A percentile compares a stretch with the other conserved stretches of the same genome.
phyloP scores from a whole-genome alignment of 495 filamentous ascomycete genomes.

The Hypoxylon fragiforme region DNA sequence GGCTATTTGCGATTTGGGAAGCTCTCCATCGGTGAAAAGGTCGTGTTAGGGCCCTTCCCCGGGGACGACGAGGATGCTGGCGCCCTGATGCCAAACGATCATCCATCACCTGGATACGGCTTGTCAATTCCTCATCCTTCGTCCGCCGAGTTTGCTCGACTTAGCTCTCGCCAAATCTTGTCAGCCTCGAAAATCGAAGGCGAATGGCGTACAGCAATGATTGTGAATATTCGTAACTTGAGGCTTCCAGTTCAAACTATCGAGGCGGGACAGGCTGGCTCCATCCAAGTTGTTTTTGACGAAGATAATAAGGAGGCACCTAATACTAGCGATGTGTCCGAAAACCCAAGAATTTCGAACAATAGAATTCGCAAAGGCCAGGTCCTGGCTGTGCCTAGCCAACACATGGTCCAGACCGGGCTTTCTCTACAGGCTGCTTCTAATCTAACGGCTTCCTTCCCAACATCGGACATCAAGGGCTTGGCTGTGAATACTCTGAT shows the following conservation, averaged over 20 bases:
- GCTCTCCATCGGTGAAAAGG: constrained; percentile 75
- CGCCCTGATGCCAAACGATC: constrained; percentile 43
- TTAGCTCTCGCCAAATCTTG: constrained; percentile 43
- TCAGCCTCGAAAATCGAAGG: constrained; percentile 52
- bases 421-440: constrained; percentile 58
- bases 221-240: constrained; percentile 85
- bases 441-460: constrained; percentile 56
- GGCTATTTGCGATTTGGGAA: constrained; percentile 80
- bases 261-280: constrained; percentile 82
- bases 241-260: constrained; percentile 80
- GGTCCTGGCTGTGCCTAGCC: constrained; percentile 66
- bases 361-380: constrained; percentile 79
- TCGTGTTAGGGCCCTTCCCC: constrained; percentile 79
- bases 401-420: constrained; percentile 51
- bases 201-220: constrained; percentile 75
- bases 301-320: constrained; percentile 19
- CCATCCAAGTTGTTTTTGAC: constrained; percentile 74
- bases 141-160: constrained; percentile 46
- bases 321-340: constrained; percentile 14
- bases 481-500: constrained; percentile 60
- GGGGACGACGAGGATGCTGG: constrained; percentile 45
- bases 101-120: constrained; percentile 42
- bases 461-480: constrained; percentile 41
- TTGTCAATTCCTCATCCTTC: constrained; percentile 49
- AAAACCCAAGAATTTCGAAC: constrained; percentile 35